Evolutionary conservation across 305 asterid species (phyloP).

Genomic region (Ajuga reptans): DNA sequence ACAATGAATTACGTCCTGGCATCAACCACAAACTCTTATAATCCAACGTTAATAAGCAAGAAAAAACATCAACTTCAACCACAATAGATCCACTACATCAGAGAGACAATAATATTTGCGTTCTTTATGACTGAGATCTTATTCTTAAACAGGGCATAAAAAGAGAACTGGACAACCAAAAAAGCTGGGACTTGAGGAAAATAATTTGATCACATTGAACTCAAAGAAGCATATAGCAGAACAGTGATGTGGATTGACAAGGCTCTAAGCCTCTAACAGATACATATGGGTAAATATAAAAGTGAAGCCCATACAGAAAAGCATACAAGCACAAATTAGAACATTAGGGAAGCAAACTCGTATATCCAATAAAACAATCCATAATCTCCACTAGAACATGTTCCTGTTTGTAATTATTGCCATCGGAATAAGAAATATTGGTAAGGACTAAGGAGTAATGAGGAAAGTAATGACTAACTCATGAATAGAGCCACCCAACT

Average conservation of each 20-base stretch:
- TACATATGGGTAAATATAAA: constrained; percentile 4
- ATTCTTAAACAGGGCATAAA: background rate
- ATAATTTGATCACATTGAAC: background rate
- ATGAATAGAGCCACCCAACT: constrained; percentile 12
- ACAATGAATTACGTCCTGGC: constrained; percentile 91
- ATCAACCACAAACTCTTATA: constrained; percentile 21
- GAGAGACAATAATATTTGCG: background rate
- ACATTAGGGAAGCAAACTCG: background rate
- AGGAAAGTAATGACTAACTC: background rate
- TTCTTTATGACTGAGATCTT: background rate
- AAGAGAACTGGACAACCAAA: constrained; percentile 5
- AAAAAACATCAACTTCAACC: constrained; percentile 9
- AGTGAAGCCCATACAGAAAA: background rate
- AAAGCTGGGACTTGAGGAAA: constrained; percentile 3
- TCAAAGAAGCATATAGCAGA: background rate
- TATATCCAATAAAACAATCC: constrained; percentile 5
- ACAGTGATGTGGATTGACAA: background rate
- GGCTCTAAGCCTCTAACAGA: background rate
- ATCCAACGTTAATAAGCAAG: background rate
- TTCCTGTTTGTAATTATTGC: background rate
- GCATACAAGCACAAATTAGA: constrained; percentile 13
- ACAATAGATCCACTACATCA: constrained; percentile 13
- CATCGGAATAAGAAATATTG: constrained; percentile 17
- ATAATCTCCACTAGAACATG: background rate
- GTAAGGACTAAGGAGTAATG: background rate